A percentile compares a stretch with the other conserved stretches of the same genome.
These are phyloP conservation scores for Lathyrus oleraceus DNA, from an alignment of 306 rosid species.

Conservation along the genomic window DNA sequence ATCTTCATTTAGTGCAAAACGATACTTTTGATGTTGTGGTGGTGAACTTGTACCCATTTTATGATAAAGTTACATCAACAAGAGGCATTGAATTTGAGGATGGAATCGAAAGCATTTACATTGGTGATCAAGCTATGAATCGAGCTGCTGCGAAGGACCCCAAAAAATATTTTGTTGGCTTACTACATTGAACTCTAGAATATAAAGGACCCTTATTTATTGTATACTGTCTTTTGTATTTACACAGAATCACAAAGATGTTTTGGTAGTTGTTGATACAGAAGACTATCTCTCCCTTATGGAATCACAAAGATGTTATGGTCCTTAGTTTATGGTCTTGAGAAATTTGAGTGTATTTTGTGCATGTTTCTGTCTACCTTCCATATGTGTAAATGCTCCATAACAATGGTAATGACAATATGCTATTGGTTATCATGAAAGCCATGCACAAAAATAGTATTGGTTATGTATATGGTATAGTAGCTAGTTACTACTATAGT, in stretches of 20 bases:
- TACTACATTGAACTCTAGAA: background rate
- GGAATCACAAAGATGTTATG: no score
- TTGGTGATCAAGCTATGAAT: conserved; percentile 95
- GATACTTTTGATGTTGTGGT: conserved; percentile 90
- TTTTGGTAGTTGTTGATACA: conserved; percentile 87
- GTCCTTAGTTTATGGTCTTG: no score
- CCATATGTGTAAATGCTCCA: no score
- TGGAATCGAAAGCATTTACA: conserved; percentile 94
- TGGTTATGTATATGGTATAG: no score
- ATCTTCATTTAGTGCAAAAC: no score
- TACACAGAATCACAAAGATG: conserved; percentile 87
- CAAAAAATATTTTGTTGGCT: conserved; percentile 19
- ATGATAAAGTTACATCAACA: conserved; percentile 75
- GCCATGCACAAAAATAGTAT: no score
- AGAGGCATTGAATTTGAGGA: conserved; percentile 76
- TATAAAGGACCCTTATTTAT: background rate
- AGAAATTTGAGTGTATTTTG: no score
- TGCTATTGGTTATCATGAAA: no score
- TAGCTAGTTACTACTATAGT: no score
- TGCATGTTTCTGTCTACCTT: no score
- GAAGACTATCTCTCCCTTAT: conserved; percentile 75
- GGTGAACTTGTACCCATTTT: conserved; percentile 92
- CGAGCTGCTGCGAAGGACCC: conserved; percentile 99
- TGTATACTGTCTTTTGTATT: conserved; percentile 21
- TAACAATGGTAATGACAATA: no score